Conservation (phyloP, 73 alveolate genomes). For the Paramecium sexaurelia region DNA sequence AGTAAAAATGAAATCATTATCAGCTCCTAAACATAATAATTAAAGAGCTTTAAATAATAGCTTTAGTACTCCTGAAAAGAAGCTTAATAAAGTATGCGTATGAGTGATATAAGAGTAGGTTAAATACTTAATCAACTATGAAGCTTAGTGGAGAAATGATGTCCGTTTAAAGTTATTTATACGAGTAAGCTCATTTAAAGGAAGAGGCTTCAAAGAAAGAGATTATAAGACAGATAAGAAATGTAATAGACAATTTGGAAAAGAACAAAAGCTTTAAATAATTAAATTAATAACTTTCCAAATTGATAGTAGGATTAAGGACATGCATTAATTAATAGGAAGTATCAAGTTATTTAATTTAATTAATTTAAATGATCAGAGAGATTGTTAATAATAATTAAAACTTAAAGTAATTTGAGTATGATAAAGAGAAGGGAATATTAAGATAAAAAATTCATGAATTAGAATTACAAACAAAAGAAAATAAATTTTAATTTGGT, state of each 20-base stretch:
- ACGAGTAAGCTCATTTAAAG: constrained; percentile 9
- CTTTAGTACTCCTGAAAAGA: constrained; percentile 9
- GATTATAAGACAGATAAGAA: not conserved
- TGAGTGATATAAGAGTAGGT: constrained; percentile 14
- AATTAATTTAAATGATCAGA: constrained; percentile 20
- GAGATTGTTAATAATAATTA: not conserved
- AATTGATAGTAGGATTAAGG: not conserved
- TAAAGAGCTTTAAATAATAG: not conserved
- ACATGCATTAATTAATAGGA: constrained; percentile 25
- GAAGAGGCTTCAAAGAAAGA: constrained; percentile 52
- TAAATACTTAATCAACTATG: constrained; percentile 2
- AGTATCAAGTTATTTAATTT: not conserved
- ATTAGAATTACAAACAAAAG: constrained; percentile 3
- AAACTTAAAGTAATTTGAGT: not conserved
- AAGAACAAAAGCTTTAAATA: not conserved
- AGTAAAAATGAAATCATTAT: constrained; percentile 1
- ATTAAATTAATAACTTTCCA: constrained; percentile 15
- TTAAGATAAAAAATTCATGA: not conserved
- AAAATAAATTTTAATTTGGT: not conserved
- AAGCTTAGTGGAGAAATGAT: constrained; percentile 16
- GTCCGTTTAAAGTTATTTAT: constrained; percentile 43
- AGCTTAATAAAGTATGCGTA: not conserved
- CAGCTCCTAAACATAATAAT: not conserved
- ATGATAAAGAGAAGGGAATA: not conserved
- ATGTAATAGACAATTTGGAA: not conserved